phyloP scores from a whole-genome alignment of 2,329 filamentous ascomycete genomes.

The Rhinocladiella similis region DNA sequence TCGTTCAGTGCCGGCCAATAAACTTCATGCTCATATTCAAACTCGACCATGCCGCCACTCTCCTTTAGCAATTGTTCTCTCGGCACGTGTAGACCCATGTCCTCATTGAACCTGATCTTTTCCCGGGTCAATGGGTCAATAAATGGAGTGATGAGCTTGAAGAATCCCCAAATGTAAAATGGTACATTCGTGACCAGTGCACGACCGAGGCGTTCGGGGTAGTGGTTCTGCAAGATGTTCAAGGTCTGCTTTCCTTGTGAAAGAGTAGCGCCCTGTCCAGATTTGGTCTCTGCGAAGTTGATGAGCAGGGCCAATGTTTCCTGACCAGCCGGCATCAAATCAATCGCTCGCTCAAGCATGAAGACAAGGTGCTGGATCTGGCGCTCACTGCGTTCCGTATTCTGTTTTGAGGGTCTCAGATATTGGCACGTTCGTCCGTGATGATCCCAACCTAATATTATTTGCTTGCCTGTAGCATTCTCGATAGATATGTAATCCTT shows the following conservation, averaged over 20 bases:
- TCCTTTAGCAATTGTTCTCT: conserved; percentile 77
- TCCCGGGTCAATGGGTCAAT: conserved; percentile 91
- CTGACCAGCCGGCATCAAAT: conserved; percentile 82
- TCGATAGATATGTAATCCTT: conserved; percentile 87
- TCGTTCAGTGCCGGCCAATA: conserved; percentile 88
- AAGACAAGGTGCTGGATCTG: conserved; percentile 94
- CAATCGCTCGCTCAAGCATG: conserved; percentile 88
- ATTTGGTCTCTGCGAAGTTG: conserved; percentile 82
- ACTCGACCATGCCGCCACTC: conserved; percentile 77
- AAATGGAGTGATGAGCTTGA: conserved; percentile 93
- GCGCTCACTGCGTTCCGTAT: conserved; percentile 80
- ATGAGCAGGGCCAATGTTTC: conserved; percentile 86
- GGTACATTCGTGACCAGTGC: conserved; percentile 91
- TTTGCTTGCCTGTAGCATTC: conserved; percentile 95
- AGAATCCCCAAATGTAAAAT: conserved; percentile 89
- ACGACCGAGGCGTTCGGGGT: conserved; percentile 85
- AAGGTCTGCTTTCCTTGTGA: conserved; percentile 80
- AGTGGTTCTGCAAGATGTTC: conserved; percentile 90
- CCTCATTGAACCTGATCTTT: conserved; percentile 98
- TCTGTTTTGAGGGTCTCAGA: conserved; percentile 85
- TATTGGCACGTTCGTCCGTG: conserved; percentile 86
- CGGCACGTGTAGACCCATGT: conserved; percentile 79
- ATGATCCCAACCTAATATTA: conserved; percentile 84
- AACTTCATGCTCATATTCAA: conserved; percentile 81
- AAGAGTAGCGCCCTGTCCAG: conserved; percentile 73